These are phyloP conservation scores for Pseudocercospora crystallina DNA, from an alignment of 2,329 filamentous ascomycete species.

Conservation along the genomic window DNA sequence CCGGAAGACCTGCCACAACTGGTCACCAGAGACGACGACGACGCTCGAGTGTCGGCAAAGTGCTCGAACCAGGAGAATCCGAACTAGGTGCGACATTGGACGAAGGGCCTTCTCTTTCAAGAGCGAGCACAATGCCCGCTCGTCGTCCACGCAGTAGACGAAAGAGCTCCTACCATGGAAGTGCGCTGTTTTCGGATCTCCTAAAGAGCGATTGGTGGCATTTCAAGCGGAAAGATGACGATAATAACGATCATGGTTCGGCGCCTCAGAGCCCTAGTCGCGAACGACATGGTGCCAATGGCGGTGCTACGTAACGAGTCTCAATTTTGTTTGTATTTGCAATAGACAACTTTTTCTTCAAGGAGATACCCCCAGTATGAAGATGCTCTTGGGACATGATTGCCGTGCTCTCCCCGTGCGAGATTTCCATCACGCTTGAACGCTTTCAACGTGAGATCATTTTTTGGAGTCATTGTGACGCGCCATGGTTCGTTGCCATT, in stretches of 20 bases:
- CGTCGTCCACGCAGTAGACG: constrained; percentile 17
- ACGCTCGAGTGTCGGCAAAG: constrained; percentile 22
- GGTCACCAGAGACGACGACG: constrained; percentile 22
- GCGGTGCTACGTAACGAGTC: no score
- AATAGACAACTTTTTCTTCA: no score
- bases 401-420: no score
- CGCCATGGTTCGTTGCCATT: no score
- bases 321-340: no score
- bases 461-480: no score
- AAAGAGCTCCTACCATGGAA: constrained; percentile 25
- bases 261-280: no score
- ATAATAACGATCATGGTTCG: constrained; percentile 6
- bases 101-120: constrained; percentile 4
- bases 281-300: no score
- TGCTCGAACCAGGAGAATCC: constrained; percentile 8
- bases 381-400: no score
- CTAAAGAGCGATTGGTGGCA: constrained; percentile 33
- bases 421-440: no score
- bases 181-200: constrained; percentile 34
- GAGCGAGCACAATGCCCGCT: constrained; percentile 25
- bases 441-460: no score
- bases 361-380: no score
- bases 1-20: constrained; percentile 11
- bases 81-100: background rate
- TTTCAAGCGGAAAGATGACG: constrained; percentile 22